phyloP scores from a whole-genome alignment of 176 grass and related monocot species.

The Pontederia crassipes region DNA sequence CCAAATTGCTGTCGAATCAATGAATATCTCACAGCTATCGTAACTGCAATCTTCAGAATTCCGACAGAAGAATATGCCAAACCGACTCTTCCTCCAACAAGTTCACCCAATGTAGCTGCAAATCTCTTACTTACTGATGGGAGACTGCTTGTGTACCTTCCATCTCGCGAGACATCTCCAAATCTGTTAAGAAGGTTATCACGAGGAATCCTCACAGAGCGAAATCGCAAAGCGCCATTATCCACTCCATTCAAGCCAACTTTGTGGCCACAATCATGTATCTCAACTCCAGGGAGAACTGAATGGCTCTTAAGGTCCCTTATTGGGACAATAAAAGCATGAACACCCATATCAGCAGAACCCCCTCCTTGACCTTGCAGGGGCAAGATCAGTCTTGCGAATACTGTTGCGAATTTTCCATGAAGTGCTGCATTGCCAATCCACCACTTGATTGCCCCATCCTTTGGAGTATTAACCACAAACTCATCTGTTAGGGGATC shows the following conservation, averaged over 20 bases:
- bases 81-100: conserved; percentile 78
- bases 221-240: conserved; percentile 83
- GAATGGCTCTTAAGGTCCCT: conserved; percentile 64
- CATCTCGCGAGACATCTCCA: conserved; percentile 84
- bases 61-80: conserved; percentile 77
- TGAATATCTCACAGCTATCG: conserved; percentile 84
- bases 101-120: conserved; percentile 89
- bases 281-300: conserved; percentile 86
- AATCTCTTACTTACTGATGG: conserved; percentile 84
- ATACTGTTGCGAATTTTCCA: conserved; percentile 90
- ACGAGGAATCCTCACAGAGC: conserved; percentile 69
- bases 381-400: conserved; percentile 82
- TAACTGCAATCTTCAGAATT: conserved; percentile 79
- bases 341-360: conserved; percentile 89
- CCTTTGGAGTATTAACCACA: conserved; percentile 83
- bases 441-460: conserved; percentile 99
- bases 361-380: conserved; percentile 69
- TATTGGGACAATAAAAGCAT: conserved; percentile 84
- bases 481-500: conserved; percentile 94
- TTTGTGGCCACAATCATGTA: conserved; percentile 96
- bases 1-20: conserved; percentile 92
- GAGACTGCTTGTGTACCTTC: conserved; percentile 89
- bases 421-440: conserved; percentile 92
- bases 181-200: conserved; percentile 97
- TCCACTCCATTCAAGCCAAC: conserved; percentile 96